phyloP scores from a whole-genome alignment of 768 basidiomycete genomes.

The Leccinum incarnatum region DNA sequence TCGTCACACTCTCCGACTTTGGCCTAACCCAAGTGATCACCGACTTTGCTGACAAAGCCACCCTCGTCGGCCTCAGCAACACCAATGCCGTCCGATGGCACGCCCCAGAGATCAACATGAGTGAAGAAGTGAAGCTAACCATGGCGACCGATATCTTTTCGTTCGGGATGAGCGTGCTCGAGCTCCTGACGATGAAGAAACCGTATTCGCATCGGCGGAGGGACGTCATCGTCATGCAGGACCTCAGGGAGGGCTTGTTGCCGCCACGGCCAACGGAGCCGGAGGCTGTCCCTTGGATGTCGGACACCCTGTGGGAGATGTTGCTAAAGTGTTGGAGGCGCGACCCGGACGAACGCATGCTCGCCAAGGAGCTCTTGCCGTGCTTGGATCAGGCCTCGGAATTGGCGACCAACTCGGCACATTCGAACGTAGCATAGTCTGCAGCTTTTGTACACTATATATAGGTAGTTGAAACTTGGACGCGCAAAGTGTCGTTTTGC shows the following conservation, averaged over 20 bases:
- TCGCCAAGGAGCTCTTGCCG: constrained; percentile 36
- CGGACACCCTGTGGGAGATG: constrained; percentile 46
- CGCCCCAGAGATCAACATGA: constrained; percentile 56
- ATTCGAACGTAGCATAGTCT: not conserved
- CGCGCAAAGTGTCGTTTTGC: not conserved
- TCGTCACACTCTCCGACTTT: constrained; percentile 60
- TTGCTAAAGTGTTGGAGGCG: constrained; percentile 48
- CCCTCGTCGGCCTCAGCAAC: constrained; percentile 44
- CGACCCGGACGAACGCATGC: constrained; percentile 37
- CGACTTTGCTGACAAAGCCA: constrained; percentile 50
- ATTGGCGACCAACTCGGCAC: not conserved
- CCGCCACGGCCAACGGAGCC: constrained; percentile 44
- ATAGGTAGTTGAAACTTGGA: not conserved
- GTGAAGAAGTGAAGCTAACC: constrained; percentile 41
- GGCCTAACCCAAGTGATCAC: constrained; percentile 61
- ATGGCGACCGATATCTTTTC: constrained; percentile 54
- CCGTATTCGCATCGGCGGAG: constrained; percentile 51
- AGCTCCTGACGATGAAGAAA: constrained; percentile 49
- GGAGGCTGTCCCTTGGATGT: constrained; percentile 37
- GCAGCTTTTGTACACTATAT: constrained; percentile 2
- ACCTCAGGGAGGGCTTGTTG: constrained; percentile 37
- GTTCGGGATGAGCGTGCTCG: constrained; percentile 59
- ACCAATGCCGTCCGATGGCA: constrained; percentile 55
- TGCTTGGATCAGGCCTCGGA: constrained; percentile 14
- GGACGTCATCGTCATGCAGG: constrained; percentile 49